Evolutionary conservation across 495 filamentous ascomycete genomes (phyloP), one percentile per base, ranked within the genome.

Genomic region (Hypomontagnella submonticulosa): DNA sequence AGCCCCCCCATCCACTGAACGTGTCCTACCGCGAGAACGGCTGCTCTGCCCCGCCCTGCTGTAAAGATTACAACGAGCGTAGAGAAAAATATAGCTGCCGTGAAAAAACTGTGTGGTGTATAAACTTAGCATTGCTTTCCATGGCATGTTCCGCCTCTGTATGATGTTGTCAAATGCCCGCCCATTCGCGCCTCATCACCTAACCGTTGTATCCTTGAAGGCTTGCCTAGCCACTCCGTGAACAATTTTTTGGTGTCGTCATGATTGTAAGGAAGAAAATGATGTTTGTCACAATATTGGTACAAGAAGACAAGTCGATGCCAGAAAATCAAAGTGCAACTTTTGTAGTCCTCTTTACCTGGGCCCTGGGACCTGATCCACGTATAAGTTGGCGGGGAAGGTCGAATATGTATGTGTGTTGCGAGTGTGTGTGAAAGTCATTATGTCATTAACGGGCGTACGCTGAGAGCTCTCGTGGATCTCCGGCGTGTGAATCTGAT

Each of bases 61-160:
- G 69, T 71, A 75, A 49, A 47, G 67, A 83, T 83, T 84, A 85
- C 80, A 85, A 84, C 78, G 80, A 83, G 74, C 66, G 83, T 83
- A 83, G 73, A 78, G 74, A 83, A 80, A 52, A 50, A 60, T 66
- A 75, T 30, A 58, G 71, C 73, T 67, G 69, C 61, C 61, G 67
- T 42, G 66, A 62, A 66, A 73, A 66, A 66, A 54, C 12, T 46
- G 30, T 49, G 33, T 52, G 52, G 16, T 60, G 61, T 66, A 67
- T 62, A 27, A 27, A 2, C 6, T 27, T 2, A 38, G 44, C 36
- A 57, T 67, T 67, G 62, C 58, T 63, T 61, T 68, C 64, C 66
- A 51, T 69, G 67, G 54, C 60, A 53, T 57, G 19, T 36, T 57
- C 58, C 52, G 60, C 56, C 66, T 63, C 38, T 63, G 43, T 59